These are phyloP conservation scores for Dioscorea alata DNA, from an alignment of 106 monocot species.

Conservation along the genomic window DNA sequence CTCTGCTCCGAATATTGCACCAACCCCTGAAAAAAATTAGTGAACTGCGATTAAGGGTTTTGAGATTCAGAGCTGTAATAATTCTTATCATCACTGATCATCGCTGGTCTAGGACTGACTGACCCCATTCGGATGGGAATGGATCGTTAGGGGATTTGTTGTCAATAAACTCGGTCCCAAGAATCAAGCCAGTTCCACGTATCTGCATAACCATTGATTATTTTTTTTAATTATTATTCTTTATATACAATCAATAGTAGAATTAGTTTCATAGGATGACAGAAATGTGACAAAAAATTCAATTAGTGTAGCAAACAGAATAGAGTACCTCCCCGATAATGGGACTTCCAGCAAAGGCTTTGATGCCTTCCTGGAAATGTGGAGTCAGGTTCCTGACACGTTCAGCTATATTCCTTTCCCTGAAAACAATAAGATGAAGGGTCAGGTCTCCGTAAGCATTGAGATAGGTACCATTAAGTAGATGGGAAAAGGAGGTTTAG, in stretches of 20 bases:
- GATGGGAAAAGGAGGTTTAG: background rate
- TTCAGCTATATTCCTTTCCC: constrained; percentile 75
- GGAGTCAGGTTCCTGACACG: constrained; percentile 54
- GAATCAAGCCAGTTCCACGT: constrained; percentile 77
- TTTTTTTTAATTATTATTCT: too few species aligned
- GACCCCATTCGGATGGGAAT: constrained; percentile 97
- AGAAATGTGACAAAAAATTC: too few species aligned
- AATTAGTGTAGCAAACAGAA: background rate
- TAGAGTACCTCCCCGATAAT: constrained; percentile 85
- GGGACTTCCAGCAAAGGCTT: constrained; percentile 75
- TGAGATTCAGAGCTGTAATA: too few species aligned
- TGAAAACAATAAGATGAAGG: constrained; percentile 13
- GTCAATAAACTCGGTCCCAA: constrained; percentile 83
- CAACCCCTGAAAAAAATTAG: constrained; percentile 47
- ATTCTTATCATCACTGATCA: too few species aligned
- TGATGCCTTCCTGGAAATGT: constrained; percentile 85
- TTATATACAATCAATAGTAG: background rate
- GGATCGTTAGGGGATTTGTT: constrained; percentile 83
- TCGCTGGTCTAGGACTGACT: background rate
- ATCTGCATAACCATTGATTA: constrained; percentile 33
- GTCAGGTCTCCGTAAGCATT: background rate
- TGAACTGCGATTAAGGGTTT: too few species aligned
- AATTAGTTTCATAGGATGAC: too few species aligned
- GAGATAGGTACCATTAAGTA: too few species aligned
- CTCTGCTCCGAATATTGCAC: constrained; percentile 79